Conservation (phyloP, 2,329 filamentous ascomycete species). For the Pseudogymnoascus verrucosus region DNA sequence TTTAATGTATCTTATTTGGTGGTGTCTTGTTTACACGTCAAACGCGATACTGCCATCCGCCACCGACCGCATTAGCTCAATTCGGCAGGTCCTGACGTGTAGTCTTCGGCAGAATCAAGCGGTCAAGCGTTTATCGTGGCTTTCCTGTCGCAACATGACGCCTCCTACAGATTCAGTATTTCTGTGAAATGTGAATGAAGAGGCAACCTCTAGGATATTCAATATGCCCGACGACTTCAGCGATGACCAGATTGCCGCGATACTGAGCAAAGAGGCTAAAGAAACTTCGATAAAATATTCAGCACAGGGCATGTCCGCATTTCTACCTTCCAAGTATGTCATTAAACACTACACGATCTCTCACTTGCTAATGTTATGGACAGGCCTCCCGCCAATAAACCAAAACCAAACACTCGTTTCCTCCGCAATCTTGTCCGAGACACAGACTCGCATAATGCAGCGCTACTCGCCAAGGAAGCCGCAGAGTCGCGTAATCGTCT, state of each 20-base stretch:
- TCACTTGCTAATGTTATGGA: neutral
- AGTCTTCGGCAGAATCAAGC: neutral
- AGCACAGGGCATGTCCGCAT: constrained; percentile 63
- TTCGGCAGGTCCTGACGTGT: neutral
- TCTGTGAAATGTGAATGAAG: neutral
- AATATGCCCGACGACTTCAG: constrained; percentile 41
- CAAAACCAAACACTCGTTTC: constrained; percentile 88
- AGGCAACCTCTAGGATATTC: neutral
- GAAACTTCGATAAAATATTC: constrained; percentile 68
- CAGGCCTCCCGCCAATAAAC: constrained; percentile 49
- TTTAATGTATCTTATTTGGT: neutral
- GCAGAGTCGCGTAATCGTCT: constrained; percentile 69
- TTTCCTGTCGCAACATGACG: neutral
- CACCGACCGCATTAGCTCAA: neutral
- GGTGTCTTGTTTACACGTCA: neutral
- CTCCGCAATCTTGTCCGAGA: constrained; percentile 80
- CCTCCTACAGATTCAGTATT: neutral
- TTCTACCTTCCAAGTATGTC: constrained; percentile 43
- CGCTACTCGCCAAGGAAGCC: constrained; percentile 74
- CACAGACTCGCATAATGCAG: constrained; percentile 82
- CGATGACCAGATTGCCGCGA: constrained; percentile 70
- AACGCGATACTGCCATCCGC: constrained; percentile 3
- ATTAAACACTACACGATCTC: neutral
- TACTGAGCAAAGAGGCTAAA: constrained; percentile 74
- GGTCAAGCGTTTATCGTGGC: constrained; percentile 1